Evolutionary conservation across 1,139 yeast genomes (phyloP).

Genomic region (Arxiozyma telluris): DNA sequence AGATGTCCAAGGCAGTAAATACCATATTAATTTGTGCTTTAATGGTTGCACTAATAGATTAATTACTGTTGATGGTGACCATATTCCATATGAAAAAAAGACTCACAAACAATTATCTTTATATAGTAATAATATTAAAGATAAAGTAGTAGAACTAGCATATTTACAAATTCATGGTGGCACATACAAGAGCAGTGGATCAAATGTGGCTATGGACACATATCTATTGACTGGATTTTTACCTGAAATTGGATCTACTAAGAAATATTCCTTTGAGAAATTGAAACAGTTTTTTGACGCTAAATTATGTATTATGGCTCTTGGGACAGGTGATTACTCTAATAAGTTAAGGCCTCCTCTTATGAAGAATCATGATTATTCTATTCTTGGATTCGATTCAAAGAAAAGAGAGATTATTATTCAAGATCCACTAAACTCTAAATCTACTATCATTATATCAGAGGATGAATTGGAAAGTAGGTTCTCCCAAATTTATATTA

Average conservation of each 20-base stretch:
- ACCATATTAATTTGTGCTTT: slow-evolving; percentile 38
- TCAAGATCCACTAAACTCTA: slow-evolving; percentile 47
- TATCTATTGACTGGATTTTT: slow-evolving; percentile 61
- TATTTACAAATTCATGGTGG: slow-evolving; percentile 52
- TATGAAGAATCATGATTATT: slow-evolving; percentile 63
- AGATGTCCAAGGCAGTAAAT: slow-evolving; percentile 24
- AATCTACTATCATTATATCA: slow-evolving; percentile 26
- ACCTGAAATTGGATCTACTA: slow-evolving; percentile 48
- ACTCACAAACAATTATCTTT: slow-evolving; percentile 15
- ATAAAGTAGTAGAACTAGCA: slow-evolving; percentile 67
- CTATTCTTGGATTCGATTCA: slow-evolving; percentile 36
- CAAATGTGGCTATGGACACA: slow-evolving; percentile 72
- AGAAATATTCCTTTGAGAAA: slow-evolving; percentile 23
- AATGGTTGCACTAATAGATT: slow-evolving; percentile 55
- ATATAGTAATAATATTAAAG: slow-evolving; percentile 28
- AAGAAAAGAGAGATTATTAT: slow-evolving; percentile 30
- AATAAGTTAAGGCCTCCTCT: slow-evolving; percentile 27
- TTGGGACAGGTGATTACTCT: slow-evolving; percentile 53
- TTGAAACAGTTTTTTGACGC: slow-evolving; percentile 33
- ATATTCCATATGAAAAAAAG: slow-evolving; percentile 22
- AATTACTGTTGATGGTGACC: slow-evolving; percentile 41
- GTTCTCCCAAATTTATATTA: slow-evolving; percentile 53
- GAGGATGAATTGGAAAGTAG: slow-evolving; percentile 34
- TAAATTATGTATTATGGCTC: slow-evolving; percentile 41
- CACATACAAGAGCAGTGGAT: slow-evolving; percentile 61